These are phyloP conservation scores for Amauroascus verrucosus DNA, from an alignment of 2,329 filamentous ascomycete species.

Conservation along the genomic window DNA sequence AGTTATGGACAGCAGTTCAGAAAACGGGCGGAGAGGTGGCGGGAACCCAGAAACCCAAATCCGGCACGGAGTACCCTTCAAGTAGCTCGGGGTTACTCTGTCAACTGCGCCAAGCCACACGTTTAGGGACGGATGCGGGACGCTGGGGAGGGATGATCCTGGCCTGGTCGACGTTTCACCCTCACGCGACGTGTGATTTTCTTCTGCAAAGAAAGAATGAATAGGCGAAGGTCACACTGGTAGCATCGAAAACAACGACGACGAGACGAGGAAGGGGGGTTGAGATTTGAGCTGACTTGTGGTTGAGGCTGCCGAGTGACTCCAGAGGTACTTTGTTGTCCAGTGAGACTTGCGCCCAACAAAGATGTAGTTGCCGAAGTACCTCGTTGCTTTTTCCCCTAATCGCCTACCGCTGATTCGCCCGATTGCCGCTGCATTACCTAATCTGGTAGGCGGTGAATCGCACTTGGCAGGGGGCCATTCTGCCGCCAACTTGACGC, in stretches of 20 bases:
- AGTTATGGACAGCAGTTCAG: not conserved
- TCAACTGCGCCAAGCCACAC: slow-evolving; percentile 1
- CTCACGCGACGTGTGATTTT: slow-evolving; percentile 5
- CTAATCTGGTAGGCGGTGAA: not conserved
- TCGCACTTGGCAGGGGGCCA: not conserved
- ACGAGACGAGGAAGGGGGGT: not conserved
- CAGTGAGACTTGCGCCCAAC: not conserved
- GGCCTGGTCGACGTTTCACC: slow-evolving; percentile 3
- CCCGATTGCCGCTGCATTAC: not conserved
- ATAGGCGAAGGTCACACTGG: not conserved
- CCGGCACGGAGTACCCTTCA: not conserved
- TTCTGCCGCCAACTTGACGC: not conserved
- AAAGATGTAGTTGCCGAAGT: not conserved
- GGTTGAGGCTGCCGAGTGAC: not conserved
- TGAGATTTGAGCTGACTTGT: not conserved
- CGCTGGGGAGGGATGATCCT: slow-evolving; percentile 2
- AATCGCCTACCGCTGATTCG: not conserved
- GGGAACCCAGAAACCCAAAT: not conserved
- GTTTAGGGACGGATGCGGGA: not conserved
- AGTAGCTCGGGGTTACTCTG: slow-evolving; percentile 8
- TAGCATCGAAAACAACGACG: not conserved
- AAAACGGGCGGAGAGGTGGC: not conserved
- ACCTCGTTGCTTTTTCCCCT: not conserved
- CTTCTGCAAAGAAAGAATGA: not conserved
- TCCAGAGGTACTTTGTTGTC: not conserved